Evolutionary conservation across 176 grass and related monocot genomes (phyloP).

Genomic region (Avena eriantha): DNA sequence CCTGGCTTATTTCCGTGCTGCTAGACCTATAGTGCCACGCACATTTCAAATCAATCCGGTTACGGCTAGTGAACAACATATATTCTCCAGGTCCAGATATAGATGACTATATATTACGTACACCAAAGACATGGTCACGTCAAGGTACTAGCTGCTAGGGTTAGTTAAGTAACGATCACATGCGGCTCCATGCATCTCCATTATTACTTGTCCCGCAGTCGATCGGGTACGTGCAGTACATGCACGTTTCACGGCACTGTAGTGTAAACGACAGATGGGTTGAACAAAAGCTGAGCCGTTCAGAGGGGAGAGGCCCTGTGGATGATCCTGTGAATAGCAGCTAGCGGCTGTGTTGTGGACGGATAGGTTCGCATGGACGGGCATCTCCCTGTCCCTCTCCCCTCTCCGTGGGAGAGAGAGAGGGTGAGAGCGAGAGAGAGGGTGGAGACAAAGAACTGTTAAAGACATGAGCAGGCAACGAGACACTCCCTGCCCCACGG

Average conservation of each 20-base stretch:
- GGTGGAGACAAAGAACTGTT: constrained; percentile 52
- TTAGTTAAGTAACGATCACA: constrained; percentile 46
- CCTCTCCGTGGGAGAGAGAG: not conserved
- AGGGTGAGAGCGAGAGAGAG: not conserved
- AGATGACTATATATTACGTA: constrained; percentile 2
- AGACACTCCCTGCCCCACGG: constrained; percentile 41
- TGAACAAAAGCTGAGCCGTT: constrained; percentile 50
- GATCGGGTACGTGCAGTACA: constrained; percentile 38
- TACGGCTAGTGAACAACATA: not conserved
- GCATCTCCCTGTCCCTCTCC: not conserved
- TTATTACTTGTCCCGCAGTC: constrained; percentile 22
- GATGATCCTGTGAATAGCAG: constrained; percentile 32
- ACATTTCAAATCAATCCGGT: not conserved
- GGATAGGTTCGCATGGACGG: constrained; percentile 33
- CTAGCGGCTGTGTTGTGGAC: constrained; percentile 27
- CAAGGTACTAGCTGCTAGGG: constrained; percentile 3
- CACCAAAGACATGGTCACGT: constrained; percentile 36
- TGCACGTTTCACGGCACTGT: constrained; percentile 45
- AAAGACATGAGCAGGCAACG: constrained; percentile 54
- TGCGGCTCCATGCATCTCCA: constrained; percentile 13
- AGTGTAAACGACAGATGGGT: constrained; percentile 46
- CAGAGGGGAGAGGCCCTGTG: constrained; percentile 27
- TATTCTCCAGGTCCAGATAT: not conserved
- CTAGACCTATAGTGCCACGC: not conserved
- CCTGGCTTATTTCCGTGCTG: not conserved